Conservation (phyloP, 768 basidiomycete genomes). For the Candolleomyces efflorescens region DNA sequence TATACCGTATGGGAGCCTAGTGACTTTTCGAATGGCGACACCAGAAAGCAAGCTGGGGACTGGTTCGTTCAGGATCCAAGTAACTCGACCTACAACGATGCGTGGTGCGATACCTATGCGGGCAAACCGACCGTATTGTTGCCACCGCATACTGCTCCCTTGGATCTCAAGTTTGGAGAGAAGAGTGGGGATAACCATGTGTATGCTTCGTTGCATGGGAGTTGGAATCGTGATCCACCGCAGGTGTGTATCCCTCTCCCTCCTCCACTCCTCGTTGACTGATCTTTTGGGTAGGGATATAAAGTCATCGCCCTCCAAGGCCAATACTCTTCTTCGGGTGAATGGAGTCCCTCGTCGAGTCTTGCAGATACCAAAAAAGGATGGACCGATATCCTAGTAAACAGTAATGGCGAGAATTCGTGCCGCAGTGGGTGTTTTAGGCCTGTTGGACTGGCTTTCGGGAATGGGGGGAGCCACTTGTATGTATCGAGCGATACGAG, state of each 20-base stretch:
- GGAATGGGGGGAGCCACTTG: no score
- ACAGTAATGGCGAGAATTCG: background rate
- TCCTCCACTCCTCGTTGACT: background rate
- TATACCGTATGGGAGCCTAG: constrained; percentile 2
- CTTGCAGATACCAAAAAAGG: background rate
- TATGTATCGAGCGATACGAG: no score
- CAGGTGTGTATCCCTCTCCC: background rate
- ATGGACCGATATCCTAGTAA: background rate
- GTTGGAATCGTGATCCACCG: constrained; percentile 7
- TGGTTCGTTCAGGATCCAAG: constrained; percentile 7
- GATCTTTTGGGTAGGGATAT: background rate
- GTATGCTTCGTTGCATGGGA: constrained; percentile 4
- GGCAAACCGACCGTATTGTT: constrained; percentile 1
- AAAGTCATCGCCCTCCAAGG: constrained; percentile 3
- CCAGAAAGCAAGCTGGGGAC: background rate
- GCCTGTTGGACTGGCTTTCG: no score
- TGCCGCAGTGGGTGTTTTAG: no score
- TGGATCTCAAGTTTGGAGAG: constrained; percentile 8
- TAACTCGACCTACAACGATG: background rate
- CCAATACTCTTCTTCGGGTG: background rate
- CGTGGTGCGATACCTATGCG: constrained; percentile 4
- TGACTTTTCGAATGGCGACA: background rate
- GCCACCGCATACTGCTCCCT: constrained; percentile 6
- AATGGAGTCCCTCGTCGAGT: background rate
- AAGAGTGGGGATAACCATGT: background rate